phyloP scores from a whole-genome alignment of 345 rosid genomes.

The Rhizophora apiculata region DNA sequence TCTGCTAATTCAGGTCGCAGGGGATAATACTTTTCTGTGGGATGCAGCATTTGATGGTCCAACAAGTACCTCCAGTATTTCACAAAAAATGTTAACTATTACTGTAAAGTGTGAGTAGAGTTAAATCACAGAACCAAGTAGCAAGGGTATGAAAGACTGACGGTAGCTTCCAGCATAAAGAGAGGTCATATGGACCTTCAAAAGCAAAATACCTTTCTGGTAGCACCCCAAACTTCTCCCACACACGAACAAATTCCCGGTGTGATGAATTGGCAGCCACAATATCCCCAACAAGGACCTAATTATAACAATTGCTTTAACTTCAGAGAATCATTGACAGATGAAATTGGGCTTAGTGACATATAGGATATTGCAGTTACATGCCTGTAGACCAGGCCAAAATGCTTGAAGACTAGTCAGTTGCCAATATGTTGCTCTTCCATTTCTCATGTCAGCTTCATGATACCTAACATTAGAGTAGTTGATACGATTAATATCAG shows the following conservation, averaged over 20 bases:
- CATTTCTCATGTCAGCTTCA: conserved; percentile 96
- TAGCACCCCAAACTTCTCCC: conserved; percentile 86
- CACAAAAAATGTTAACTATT: conserved; percentile 16
- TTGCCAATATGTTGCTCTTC: conserved; percentile 97
- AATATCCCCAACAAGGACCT: conserved; percentile 96
- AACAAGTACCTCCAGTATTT: conserved; percentile 58
- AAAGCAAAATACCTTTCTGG: conserved; percentile 66
- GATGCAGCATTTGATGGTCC: conserved; percentile 84
- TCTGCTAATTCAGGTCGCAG: conserved; percentile 93
- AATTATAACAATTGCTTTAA: conserved; percentile 24
- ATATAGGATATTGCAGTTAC: conserved; percentile 18
- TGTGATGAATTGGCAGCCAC: conserved; percentile 88
- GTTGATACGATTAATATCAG: not conserved
- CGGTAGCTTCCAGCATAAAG: not conserved
- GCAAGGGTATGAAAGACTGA: not conserved
- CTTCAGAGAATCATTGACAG: conserved; percentile 13
- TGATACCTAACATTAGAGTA: conserved; percentile 64
- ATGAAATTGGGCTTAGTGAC: not conserved
- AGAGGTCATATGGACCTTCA: conserved; percentile 1
- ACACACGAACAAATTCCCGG: conserved; percentile 76
- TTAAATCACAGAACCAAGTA: conserved; percentile 13
- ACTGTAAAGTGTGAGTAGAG: conserved; percentile 12
- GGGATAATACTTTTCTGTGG: conserved; percentile 95
- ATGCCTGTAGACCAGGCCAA: conserved; percentile 98
- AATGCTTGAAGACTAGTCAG: conserved; percentile 99